These are phyloP conservation scores for Pyricularia pennisetigena DNA, from an alignment of 2,329 filamentous ascomycete genomes.

Conservation along the genomic window DNA sequence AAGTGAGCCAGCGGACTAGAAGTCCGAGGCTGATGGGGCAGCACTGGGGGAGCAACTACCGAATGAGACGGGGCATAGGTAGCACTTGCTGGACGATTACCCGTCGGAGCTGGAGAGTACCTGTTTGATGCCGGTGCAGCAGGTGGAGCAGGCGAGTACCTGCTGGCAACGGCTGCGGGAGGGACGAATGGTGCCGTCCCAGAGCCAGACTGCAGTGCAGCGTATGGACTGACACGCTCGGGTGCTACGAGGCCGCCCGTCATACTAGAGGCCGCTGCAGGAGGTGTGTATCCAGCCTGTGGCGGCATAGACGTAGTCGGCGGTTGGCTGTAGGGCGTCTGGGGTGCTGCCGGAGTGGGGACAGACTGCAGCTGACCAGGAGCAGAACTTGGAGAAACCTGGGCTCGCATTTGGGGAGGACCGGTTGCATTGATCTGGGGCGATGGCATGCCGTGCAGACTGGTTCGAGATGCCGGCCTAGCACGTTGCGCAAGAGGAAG, in stretches of 20 bases:
- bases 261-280: neutral
- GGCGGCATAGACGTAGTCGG: slow-evolving; percentile 13
- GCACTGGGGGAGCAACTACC: slow-evolving; percentile 29
- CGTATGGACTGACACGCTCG: slow-evolving; percentile 43
- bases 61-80: slow-evolving; percentile 26
- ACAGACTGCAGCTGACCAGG: neutral
- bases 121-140: slow-evolving; percentile 29
- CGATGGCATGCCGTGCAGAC: slow-evolving; percentile 28
- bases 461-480: slow-evolving; percentile 49
- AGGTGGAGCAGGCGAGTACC: slow-evolving; percentile 53
- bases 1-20: slow-evolving; percentile 58
- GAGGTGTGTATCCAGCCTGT: neutral
- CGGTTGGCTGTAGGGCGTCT: slow-evolving; percentile 13
- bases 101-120: slow-evolving; percentile 42
- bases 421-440: slow-evolving; percentile 27
- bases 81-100: slow-evolving; percentile 26
- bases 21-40: slow-evolving; percentile 52
- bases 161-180: slow-evolving; percentile 21
- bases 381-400: slow-evolving; percentile 11
- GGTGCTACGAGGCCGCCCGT: slow-evolving; percentile 34
- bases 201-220: slow-evolving; percentile 26
- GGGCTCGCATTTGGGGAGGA: slow-evolving; percentile 13
- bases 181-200: slow-evolving; percentile 14
- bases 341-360: neutral
- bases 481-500: slow-evolving; percentile 54